Evolutionary conservation across 805 yeast genomes (phyloP).

Genomic region (Blastobotrys peoriensis): DNA sequence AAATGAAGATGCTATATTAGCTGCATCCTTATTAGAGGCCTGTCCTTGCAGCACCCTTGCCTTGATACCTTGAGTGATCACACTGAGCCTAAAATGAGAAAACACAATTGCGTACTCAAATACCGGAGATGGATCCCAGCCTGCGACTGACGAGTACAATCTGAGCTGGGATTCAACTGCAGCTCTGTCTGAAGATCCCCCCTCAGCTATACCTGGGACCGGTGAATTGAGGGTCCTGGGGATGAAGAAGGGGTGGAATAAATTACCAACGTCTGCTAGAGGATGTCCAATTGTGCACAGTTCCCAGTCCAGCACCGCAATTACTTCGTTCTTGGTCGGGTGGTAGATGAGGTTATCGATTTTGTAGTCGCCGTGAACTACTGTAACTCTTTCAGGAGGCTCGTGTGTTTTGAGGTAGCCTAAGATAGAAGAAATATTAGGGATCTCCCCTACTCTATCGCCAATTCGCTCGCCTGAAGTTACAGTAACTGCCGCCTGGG

Average conservation of each 20-base stretch:
- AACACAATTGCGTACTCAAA: no score
- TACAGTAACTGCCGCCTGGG: slow-evolving; percentile 26
- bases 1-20: no score
- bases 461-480: no score
- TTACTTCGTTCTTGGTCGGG: slow-evolving; percentile 40
- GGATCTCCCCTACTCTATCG: slow-evolving; percentile 38
- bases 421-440: slow-evolving; percentile 37
- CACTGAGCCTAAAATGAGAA: no score
- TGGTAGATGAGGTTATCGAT: slow-evolving; percentile 55
- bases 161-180: no score
- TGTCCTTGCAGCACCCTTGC: no score
- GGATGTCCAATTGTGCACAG: slow-evolving; percentile 57
- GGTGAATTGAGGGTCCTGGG: slow-evolving; percentile 26
- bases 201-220: no score
- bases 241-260: slow-evolving; percentile 46
- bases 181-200: no score
- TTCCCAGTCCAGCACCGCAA: slow-evolving; percentile 58
- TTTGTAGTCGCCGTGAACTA: slow-evolving; percentile 58
- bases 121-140: no score
- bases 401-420: slow-evolving; percentile 37
- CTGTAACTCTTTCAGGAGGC: slow-evolving; percentile 40
- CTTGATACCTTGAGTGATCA: no score
- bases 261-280: slow-evolving; percentile 49
- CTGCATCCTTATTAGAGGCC: no score
- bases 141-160: no score